phyloP scores from a whole-genome alignment of 2,329 filamentous ascomycete genomes.

The Tothia fuscella region DNA sequence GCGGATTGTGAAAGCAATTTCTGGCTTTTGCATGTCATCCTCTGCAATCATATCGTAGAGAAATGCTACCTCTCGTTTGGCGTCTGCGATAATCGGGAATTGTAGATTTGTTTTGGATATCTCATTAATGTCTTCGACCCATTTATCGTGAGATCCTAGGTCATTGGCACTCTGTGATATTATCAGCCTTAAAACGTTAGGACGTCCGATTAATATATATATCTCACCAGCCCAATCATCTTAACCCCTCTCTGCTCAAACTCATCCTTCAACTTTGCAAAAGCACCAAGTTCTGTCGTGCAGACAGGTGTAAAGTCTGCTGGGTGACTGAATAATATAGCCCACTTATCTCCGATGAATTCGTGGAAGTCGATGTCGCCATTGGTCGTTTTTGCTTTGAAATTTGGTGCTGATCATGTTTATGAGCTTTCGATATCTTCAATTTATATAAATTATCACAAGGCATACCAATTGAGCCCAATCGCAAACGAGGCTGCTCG shows the following conservation, averaged over 20 bases:
- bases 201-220: not conserved
- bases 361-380: slow-evolving; percentile 74
- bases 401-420: slow-evolving; percentile 56
- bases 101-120: slow-evolving; percentile 31
- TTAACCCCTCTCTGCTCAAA: slow-evolving; percentile 80
- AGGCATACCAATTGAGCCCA: slow-evolving; percentile 27
- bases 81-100: slow-evolving; percentile 40
- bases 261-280: slow-evolving; percentile 78
- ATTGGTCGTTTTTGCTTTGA: slow-evolving; percentile 67
- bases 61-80: slow-evolving; percentile 35
- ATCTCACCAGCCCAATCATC: slow-evolving; percentile 64
- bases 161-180: slow-evolving; percentile 56
- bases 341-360: slow-evolving; percentile 69
- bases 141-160: slow-evolving; percentile 68
- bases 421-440: not conserved
- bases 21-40: slow-evolving; percentile 24
- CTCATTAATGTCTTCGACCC: slow-evolving; percentile 66
- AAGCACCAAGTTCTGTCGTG: slow-evolving; percentile 89
- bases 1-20: slow-evolving; percentile 82
- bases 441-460: not conserved
- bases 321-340: slow-evolving; percentile 74
- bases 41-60: slow-evolving; percentile 36
- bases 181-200: slow-evolving; percentile 1
- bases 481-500: slow-evolving; percentile 30
- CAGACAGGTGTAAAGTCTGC: slow-evolving; percentile 89